phyloP scores from a whole-genome alignment of 768 basidiomycete genomes.

The Xerocomus potaroensis region DNA sequence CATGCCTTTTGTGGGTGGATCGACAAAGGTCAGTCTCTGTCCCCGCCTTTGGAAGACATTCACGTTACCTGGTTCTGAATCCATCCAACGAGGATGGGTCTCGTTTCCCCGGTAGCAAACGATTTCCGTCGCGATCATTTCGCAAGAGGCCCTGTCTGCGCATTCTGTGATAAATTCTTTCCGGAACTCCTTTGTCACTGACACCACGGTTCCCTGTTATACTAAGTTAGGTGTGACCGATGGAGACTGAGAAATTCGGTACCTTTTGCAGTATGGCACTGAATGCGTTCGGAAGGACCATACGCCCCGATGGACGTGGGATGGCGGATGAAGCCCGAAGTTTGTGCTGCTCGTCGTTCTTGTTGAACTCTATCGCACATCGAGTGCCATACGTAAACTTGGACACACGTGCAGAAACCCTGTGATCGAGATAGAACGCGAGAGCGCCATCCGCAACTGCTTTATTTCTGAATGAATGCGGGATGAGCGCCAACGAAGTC shows the following conservation, averaged over 20 bases:
- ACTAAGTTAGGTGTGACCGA: background rate
- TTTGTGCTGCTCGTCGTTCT: slow-evolving; percentile 27
- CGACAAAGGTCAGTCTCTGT: background rate
- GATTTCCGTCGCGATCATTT: slow-evolving; percentile 28
- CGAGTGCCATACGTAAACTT: slow-evolving; percentile 38
- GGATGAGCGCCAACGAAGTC: background rate
- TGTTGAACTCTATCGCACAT: slow-evolving; percentile 29
- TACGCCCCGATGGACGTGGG: slow-evolving; percentile 32
- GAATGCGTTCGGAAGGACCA: slow-evolving; percentile 30
- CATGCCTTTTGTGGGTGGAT: slow-evolving; percentile 20
- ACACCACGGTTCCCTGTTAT: slow-evolving; percentile 25
- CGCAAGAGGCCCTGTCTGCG: slow-evolving; percentile 25
- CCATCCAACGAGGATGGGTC: slow-evolving; percentile 27
- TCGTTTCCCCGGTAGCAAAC: slow-evolving; percentile 27
- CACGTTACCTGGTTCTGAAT: slow-evolving; percentile 26
- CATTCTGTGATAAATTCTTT: slow-evolving; percentile 32
- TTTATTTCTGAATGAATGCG: slow-evolving; percentile 34
- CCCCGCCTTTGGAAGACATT: background rate
- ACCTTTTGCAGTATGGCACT: slow-evolving; percentile 30
- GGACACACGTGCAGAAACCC: slow-evolving; percentile 36
- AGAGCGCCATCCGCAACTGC: slow-evolving; percentile 45
- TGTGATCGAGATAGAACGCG: slow-evolving; percentile 41
- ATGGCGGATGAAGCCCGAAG: slow-evolving; percentile 24
- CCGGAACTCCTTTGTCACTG: slow-evolving; percentile 29
- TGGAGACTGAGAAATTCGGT: background rate